Evolutionary conservation across 2,329 filamentous ascomycete species (phyloP), one percentile per base, ranked within the genome.

Genomic region (Pseudogymnoascus sp.): DNA sequence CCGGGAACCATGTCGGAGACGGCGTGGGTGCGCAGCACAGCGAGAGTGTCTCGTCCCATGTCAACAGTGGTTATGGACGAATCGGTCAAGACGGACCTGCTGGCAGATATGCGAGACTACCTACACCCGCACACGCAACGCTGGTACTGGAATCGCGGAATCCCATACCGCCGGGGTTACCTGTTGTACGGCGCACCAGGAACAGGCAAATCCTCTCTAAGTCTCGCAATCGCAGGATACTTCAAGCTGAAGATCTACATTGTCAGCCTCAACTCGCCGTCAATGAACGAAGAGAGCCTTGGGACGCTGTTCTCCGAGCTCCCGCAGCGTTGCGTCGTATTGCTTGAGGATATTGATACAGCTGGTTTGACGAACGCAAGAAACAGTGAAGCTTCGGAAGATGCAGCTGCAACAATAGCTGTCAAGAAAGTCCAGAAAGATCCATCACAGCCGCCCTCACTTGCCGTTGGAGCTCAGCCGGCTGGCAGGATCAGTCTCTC

Each of bases 91-190:
- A 73, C 80, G 65, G 78, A 81, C 2, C 77, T 89, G 11, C 77
- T 88, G 59, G 78, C 80, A 45, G 86, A 88, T 68, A 80, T 86
- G 34, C 78, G 77, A 26, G 84, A 88, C 68, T 88, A 88, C 69
- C 80, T 89, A 37, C 78, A 84, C 66, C 85, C 85, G 0, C 75
- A 78, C 11, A 88, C 86, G 0, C 79, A 83, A 51, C 80, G 86
- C n/a, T 96, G 91, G 90, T 96, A 96, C 72, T 81, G 87, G 0
- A 88, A 90, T 68, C 83, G 91, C 5, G 91, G 91, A 0, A 93
- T 96, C 31, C 91, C 92, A 0, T 96, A 96, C 73, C 84, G 91
- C 12, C 82, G 91, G 4, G 92, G 91, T 0, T 96, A 95, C 70
- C 82, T 96, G 0, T 84, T 96, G 14, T 80, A 93, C 67, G 91